Conservation (phyloP, 176 grass and related monocot species). For the Paspalum vaginatum region DNA sequence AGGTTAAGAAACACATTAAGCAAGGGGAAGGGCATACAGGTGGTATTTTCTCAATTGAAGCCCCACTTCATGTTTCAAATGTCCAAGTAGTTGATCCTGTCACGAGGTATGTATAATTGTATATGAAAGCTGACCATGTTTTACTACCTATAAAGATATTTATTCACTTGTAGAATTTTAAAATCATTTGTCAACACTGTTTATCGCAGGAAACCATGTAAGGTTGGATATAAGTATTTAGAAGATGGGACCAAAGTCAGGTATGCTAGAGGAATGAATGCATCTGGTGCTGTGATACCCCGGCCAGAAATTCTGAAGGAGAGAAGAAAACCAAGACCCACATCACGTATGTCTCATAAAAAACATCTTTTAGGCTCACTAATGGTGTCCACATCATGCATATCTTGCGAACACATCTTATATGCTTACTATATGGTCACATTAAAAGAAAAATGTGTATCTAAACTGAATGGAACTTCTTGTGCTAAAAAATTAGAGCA, state of each 20-base stretch:
- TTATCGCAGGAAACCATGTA: constrained; percentile 68
- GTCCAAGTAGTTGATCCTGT: constrained; percentile 89
- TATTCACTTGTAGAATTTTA: neutral
- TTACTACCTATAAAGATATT: constrained; percentile 5
- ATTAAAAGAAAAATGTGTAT: neutral
- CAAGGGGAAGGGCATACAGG: constrained; percentile 88
- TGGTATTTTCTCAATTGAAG: constrained; percentile 97
- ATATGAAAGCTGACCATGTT: constrained; percentile 7
- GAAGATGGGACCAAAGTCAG: constrained; percentile 92
- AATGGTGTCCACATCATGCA: constrained; percentile 51
- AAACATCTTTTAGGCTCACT: constrained; percentile 28
- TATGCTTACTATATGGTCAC: constrained; percentile 28
- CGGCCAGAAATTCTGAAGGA: constrained; percentile 94
- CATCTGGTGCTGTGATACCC: constrained; percentile 80
- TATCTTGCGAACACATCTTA: constrained; percentile 25
- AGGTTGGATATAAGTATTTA: constrained; percentile 77
- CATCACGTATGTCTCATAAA: constrained; percentile 52
- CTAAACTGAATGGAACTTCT: constrained; percentile 19
- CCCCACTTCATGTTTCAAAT: constrained; percentile 99
- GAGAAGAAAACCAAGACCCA: constrained; percentile 84
- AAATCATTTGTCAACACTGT: neutral
- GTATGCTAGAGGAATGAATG: constrained; percentile 70
- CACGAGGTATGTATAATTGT: constrained; percentile 67
- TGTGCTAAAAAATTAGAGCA: constrained; percentile 9
- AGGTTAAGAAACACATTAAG: constrained; percentile 99